Evolutionary conservation across 495 filamentous ascomycete species (phyloP).

Genomic region (Evansstolkia leycettana): DNA sequence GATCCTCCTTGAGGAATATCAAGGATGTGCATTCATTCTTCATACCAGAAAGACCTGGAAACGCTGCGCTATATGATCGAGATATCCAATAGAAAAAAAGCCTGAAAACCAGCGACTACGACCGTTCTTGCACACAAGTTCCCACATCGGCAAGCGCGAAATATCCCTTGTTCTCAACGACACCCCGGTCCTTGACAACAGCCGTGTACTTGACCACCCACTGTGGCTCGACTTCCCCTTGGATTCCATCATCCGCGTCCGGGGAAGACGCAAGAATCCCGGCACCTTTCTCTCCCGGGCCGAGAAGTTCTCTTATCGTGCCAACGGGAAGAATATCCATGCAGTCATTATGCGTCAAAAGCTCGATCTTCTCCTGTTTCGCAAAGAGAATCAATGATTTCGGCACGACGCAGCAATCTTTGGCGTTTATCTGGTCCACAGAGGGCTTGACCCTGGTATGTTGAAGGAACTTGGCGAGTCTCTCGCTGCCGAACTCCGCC

Average conservation of each 20-base stretch:
- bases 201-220: conserved; percentile 99
- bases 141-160: conserved; percentile 71
- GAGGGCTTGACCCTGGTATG: conserved; percentile 59
- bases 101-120: conserved; percentile 5
- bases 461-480: conserved; percentile 54
- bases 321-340: conserved; percentile 80
- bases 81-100: not conserved
- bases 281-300: conserved; percentile 47
- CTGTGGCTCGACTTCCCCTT: conserved; percentile 67
- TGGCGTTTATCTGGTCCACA: conserved; percentile 94
- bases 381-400: conserved; percentile 77
- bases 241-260: conserved; percentile 36
- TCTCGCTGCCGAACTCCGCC: conserved; percentile 79
- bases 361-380: conserved; percentile 70
- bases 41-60: conserved; percentile 6
- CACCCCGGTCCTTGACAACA: conserved; percentile 89
- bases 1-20: not conserved
- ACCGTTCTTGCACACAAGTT: conserved; percentile 23
- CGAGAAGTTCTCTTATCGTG: conserved; percentile 71
- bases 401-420: conserved; percentile 93
- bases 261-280: conserved; percentile 49
- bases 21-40: conserved; percentile 4
- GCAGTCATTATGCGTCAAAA: conserved; percentile 91
- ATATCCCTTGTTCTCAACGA: conserved; percentile 97
- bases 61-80: conserved; percentile 23